Percentiles rank a stretch among this genome's conserved stretches.
Conservation (phyloP, 2,329 filamentous ascomycete genomes). For the Neopestalotiopsis clavispora region DNA sequence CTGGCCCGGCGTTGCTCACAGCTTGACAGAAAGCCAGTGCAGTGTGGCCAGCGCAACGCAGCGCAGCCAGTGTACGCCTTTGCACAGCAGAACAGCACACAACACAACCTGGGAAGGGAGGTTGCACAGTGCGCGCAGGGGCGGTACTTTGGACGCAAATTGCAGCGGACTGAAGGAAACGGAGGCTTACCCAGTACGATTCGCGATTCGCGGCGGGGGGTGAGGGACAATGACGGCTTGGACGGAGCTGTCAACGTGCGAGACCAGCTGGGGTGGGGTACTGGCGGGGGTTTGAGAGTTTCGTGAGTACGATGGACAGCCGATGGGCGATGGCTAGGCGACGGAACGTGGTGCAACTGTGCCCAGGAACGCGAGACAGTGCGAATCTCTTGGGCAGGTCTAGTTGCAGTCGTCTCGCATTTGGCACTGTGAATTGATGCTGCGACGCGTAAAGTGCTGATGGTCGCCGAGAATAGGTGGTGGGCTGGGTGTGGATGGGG, state of each 20-base stretch:
- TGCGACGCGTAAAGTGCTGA: conserved; percentile 13
- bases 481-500: neutral
- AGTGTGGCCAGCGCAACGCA: conserved; percentile 24
- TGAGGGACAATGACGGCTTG: neutral
- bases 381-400: neutral
- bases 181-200: conserved; percentile 13
- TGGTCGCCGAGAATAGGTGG: neutral
- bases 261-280: conserved; percentile 4
- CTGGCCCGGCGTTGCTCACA: neutral
- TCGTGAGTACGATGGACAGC: neutral
- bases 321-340: conserved; percentile 4
- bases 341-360: conserved; percentile 7
- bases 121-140: conserved; percentile 1
- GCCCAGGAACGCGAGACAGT: neutral
- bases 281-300: conserved; percentile 1
- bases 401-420: neutral
- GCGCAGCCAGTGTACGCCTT: conserved; percentile 23
- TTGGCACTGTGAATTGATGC: conserved; percentile 2
- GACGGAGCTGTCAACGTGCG: neutral
- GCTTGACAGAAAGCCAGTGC: conserved; percentile 2
- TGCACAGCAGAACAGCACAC: conserved; percentile 1
- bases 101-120: conserved; percentile 8
- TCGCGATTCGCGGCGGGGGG: neutral
- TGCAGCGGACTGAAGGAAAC: neutral
- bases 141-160: conserved; percentile 1